Percentiles rank a stretch among this genome's conserved stretches.
These are phyloP conservation scores for Eutrema heterophyllum DNA, from an alignment of 345 rosid species.

Conservation along the genomic window DNA sequence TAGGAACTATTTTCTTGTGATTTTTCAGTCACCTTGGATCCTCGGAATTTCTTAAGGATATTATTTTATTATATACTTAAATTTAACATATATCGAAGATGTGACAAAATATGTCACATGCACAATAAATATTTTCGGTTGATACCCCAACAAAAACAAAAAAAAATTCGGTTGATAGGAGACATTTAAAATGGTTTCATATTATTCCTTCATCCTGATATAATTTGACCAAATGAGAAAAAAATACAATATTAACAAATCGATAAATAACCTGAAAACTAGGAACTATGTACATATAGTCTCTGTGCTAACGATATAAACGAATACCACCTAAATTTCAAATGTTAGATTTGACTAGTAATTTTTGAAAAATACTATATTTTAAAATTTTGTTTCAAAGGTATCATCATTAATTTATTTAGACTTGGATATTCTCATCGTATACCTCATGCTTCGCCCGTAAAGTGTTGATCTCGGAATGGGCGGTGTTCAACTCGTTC, in stretches of 20 bases:
- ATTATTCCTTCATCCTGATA: background rate
- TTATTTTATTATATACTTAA: background rate
- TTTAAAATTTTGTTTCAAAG: too few relatives aligned
- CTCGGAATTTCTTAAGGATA: background rate
- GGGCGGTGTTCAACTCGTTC: too few relatives aligned
- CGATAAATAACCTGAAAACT: background rate
- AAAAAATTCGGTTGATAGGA: background rate
- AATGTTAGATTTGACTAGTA: too few relatives aligned
- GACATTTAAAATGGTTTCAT: background rate
- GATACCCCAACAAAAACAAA: too few relatives aligned
- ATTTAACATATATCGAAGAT: background rate
- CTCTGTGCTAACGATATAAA: too few relatives aligned
- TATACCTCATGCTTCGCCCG: too few relatives aligned
- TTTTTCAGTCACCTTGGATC: background rate
- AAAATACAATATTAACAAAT: background rate
- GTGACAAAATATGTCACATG: slow-evolving; percentile 7
- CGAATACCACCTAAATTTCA: too few relatives aligned
- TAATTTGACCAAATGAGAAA: background rate
- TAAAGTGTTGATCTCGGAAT: too few relatives aligned
- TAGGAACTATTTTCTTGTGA: background rate
- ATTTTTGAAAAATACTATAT: too few relatives aligned
- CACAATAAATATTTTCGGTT: background rate
- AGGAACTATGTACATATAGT: background rate
- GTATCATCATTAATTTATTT: too few relatives aligned
- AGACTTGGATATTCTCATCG: too few relatives aligned